phyloP scores from a whole-genome alignment of 495 filamentous ascomycete species.

The Talaromyces borbonicus region DNA sequence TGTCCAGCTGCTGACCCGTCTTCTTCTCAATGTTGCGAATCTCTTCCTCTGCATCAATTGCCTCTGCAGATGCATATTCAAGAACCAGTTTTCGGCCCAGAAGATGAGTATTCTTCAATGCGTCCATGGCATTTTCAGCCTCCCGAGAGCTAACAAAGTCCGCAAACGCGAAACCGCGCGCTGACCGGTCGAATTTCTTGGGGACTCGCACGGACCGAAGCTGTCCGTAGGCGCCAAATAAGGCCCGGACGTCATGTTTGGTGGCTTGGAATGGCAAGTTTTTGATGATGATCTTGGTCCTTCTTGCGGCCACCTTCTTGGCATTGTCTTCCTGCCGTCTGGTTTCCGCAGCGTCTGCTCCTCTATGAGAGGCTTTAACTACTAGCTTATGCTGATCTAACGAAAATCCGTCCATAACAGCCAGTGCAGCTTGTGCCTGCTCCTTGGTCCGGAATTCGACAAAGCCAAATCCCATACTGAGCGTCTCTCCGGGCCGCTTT shows the following conservation, averaged over 20 bases:
- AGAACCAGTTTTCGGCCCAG: constrained; percentile 80
- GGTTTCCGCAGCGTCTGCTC: constrained; percentile 77
- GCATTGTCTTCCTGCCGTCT: constrained; percentile 66
- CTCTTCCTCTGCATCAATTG: constrained; percentile 86
- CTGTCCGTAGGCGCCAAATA: constrained; percentile 85
- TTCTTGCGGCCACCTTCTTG: constrained; percentile 60
- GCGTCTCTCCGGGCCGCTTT: constrained; percentile 68
- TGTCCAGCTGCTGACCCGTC: constrained; percentile 75
- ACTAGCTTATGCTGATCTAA: constrained; percentile 78
- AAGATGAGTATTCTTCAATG: constrained; percentile 87
- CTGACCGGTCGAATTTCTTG: constrained; percentile 79
- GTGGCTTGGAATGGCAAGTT: constrained; percentile 93
- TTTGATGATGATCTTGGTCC: constrained; percentile 94
- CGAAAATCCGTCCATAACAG: constrained; percentile 75
- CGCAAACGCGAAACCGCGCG: constrained; percentile 93
- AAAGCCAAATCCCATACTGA: constrained; percentile 97
- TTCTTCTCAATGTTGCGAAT: constrained; percentile 95
- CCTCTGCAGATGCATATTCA: constrained; percentile 77
- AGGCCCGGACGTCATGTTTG: constrained; percentile 78
- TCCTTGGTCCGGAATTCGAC: constrained; percentile 71
- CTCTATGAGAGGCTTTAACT: constrained; percentile 77
- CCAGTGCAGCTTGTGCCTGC: constrained; percentile 67
- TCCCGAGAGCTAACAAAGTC: constrained; percentile 89
- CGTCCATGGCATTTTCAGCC: constrained; percentile 85
- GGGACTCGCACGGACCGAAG: constrained; percentile 86